Conservation (phyloP, 139 green algal genomes). For the Mesotaenium endlicherianum region DNA sequence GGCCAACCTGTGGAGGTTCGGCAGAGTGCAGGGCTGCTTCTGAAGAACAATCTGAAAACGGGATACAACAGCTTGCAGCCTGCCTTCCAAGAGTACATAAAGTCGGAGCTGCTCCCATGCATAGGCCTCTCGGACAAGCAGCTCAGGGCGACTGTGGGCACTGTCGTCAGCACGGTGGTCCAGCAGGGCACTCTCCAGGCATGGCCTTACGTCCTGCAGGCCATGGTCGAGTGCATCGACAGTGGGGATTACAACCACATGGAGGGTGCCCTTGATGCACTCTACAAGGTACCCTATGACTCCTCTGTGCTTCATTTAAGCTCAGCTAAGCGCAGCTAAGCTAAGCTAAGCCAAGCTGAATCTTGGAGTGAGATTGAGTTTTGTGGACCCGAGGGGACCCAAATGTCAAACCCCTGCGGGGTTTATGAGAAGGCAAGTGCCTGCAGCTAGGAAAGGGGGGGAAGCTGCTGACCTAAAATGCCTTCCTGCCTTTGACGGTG, state of each 20-base stretch:
- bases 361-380: neutral
- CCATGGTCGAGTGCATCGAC: slow-evolving; percentile 61
- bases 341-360: neutral
- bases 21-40: slow-evolving; percentile 85
- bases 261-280: slow-evolving; percentile 81
- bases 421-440: no score
- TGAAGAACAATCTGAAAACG: slow-evolving; percentile 92
- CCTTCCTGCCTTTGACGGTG: slow-evolving; percentile 2
- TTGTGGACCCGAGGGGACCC: neutral
- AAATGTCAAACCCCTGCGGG: no score
- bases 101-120: slow-evolving; percentile 70
- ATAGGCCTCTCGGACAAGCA: slow-evolving; percentile 63
- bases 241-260: slow-evolving; percentile 58
- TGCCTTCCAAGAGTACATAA: slow-evolving; percentile 74
- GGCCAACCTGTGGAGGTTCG: slow-evolving; percentile 68
- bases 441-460: neutral
- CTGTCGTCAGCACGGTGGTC: slow-evolving; percentile 56
- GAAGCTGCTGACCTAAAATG: neutral
- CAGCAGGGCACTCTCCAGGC: slow-evolving; percentile 54
- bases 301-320: neutral
- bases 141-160: slow-evolving; percentile 82
- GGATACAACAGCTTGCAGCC: slow-evolving; percentile 60
- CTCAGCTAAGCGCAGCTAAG: neutral
- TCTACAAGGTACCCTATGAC: slow-evolving; percentile 77
- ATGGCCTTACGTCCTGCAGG: slow-evolving; percentile 80